Evolutionary conservation across 805 yeast species (phyloP), one percentile per base, ranked within the genome.

Genomic region (Candida multigemmis): DNA sequence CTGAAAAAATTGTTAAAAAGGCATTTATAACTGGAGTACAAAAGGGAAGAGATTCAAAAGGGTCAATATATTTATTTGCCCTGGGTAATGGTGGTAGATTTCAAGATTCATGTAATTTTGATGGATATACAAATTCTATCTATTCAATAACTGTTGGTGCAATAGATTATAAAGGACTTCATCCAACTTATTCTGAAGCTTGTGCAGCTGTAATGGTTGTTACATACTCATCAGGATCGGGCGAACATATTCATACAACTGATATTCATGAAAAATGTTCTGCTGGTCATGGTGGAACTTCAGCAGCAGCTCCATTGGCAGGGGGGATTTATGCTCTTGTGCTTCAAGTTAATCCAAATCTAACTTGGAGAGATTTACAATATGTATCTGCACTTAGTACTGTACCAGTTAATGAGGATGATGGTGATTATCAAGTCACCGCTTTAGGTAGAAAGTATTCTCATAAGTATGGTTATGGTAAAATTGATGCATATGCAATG

Each of bases 281-380:
- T 2, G 66, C 66, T 20, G 51, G 41, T 14, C 98, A 91, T 51
- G 96, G 96, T 7, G 98, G 98, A 12, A 91, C 98, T 0, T 89
- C 97, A 13, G 98, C 98, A 0, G 96, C 98, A 10, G 98, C 98
- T 0, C 98, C 98, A 0, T 65, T 91, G 31, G 97, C 96, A 0
- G 96, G 97, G 0, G 98, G 97, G n/a, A 68, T 91, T 1, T 85
- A 82, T 48, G 72, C 96, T 0, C 60, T 91, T 27, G 83, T 83
- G 2, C 60, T 91, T 26, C 76, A 78, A 40, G 86, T 79, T 3
- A 81, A 94, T 38, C 94, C 96, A 1, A 68, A 77, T 4, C 67
- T 91, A 30, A 82, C 96, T 0, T 91, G 98, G 98, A 71, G 98
- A 48, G 98, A 91, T 48, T 66, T 87, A 30, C 98, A 91, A 56